phyloP scores from a whole-genome alignment of 805 yeast genomes.

The Candida arabinofermentans region DNA sequence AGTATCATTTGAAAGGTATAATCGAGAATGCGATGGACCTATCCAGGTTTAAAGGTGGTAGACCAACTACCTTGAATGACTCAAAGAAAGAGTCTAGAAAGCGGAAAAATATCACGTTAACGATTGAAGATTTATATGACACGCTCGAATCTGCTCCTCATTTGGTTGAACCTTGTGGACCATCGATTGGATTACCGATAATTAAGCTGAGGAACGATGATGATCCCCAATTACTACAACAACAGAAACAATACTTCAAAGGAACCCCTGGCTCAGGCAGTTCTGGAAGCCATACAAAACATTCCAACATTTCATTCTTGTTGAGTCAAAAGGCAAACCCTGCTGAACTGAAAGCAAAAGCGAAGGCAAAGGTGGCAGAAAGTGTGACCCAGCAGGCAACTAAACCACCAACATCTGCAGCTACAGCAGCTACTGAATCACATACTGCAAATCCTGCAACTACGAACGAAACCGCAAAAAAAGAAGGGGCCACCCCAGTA shows the following conservation, averaged over 20 bases:
- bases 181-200: constrained; percentile 46
- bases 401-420: not conserved
- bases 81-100: constrained; percentile 3
- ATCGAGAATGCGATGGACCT: constrained; percentile 73
- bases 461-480: not conserved
- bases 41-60: constrained; percentile 55
- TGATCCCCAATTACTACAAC: constrained; percentile 24
- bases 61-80: constrained; percentile 29
- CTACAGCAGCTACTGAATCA: not conserved
- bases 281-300: constrained; percentile 13
- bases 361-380: not conserved
- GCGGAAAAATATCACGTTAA: constrained; percentile 37
- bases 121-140: constrained; percentile 64
- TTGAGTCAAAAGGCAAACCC: constrained; percentile 17
- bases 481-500: not conserved
- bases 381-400: too few species aligned
- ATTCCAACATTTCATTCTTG: constrained; percentile 27
- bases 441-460: constrained; percentile 7
- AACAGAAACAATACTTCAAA: constrained; percentile 8
- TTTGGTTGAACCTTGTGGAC: constrained; percentile 64
- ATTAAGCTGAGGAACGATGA: constrained; percentile 58
- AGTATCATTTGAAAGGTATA: constrained; percentile 69
- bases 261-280: not conserved
- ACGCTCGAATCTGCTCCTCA: constrained; percentile 63
- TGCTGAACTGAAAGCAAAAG: not conserved